Percentiles rank a stretch among this genome's conserved stretches.
Evolutionary conservation across 192 early-diverging fungal genomes (phyloP).

Genomic region (Glomus cerebriforme): DNA sequence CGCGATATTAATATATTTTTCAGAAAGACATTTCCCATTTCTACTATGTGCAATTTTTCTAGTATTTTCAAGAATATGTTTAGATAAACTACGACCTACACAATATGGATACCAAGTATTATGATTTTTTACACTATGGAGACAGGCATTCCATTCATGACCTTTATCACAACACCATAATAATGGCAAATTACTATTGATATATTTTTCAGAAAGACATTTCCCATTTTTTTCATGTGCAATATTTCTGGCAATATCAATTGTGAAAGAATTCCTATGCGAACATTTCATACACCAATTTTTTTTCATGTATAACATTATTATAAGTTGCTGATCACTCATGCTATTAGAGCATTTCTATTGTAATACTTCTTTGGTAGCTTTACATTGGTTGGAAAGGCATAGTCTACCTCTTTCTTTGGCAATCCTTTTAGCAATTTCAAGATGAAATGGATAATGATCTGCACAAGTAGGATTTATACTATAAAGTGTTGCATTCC

Average conservation of each 20-base stretch:
- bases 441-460: not conserved
- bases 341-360: constrained; percentile 14
- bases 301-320: constrained; percentile 18
- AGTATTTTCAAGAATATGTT: constrained; percentile 15
- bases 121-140: constrained; percentile 10
- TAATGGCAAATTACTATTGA: not conserved
- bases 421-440: constrained; percentile 20
- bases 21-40: constrained; percentile 27
- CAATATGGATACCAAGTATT: constrained; percentile 16
- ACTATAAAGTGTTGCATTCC: not conserved
- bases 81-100: constrained; percentile 8
- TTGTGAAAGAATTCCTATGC: constrained; percentile 2
- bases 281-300: constrained; percentile 11
- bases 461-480: constrained; percentile 4
- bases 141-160: constrained; percentile 22
- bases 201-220: constrained; percentile 28
- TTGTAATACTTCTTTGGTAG: constrained; percentile 20
- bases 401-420: constrained; percentile 18
- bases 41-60: constrained; percentile 22
- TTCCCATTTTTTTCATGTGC: constrained; percentile 15
- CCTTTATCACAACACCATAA: constrained; percentile 15
- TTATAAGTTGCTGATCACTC: constrained; percentile 22
- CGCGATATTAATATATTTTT: constrained; percentile 19
- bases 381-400: constrained; percentile 12
- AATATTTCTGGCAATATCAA: constrained; percentile 11